Conservation (phyloP, 2,329 filamentous ascomycete genomes). For the Apiospora pterosperma region DNA sequence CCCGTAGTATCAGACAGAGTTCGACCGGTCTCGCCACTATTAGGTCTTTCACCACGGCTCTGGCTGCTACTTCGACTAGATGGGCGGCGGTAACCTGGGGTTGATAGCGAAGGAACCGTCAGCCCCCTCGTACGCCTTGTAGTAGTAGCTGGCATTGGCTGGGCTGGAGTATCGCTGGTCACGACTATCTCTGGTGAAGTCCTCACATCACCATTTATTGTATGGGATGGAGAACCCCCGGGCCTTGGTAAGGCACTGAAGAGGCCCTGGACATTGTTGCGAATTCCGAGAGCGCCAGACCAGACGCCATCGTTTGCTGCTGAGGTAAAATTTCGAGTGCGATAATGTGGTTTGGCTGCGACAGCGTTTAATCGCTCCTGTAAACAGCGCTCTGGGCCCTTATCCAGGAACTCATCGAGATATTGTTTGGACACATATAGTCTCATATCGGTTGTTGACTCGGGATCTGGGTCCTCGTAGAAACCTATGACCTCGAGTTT, state of each 20-base stretch:
- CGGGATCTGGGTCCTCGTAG: conserved; percentile 49
- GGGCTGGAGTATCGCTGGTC: conserved; percentile 21
- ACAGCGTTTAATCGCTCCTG: conserved; percentile 44
- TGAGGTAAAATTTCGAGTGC: background rate
- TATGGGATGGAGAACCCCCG: background rate
- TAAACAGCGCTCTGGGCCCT: conserved; percentile 53
- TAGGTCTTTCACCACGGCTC: conserved; percentile 7
- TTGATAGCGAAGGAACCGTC: conserved; percentile 27
- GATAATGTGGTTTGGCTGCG: conserved; percentile 16
- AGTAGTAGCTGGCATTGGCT: conserved; percentile 13
- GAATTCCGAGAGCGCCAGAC: conserved; percentile 19
- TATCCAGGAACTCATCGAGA: conserved; percentile 51
- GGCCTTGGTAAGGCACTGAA: conserved; percentile 15
- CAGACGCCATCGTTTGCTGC: background rate
- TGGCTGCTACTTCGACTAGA: conserved; percentile 25
- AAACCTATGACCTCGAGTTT: conserved; percentile 58
- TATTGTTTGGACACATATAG: conserved; percentile 49
- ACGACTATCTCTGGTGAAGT: conserved; percentile 36
- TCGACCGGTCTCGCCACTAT: conserved; percentile 10
- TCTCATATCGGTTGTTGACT: conserved; percentile 36
- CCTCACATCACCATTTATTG: background rate
- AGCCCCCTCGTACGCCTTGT: conserved; percentile 25
- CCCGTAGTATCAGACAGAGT: conserved; percentile 29
- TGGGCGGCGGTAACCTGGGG: conserved; percentile 24
- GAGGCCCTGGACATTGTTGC: conserved; percentile 24